A percentile compares a stretch with the other conserved stretches of the same genome.
phyloP scores from a whole-genome alignment of 345 rosid genomes.

The Brassica cretica region DNA sequence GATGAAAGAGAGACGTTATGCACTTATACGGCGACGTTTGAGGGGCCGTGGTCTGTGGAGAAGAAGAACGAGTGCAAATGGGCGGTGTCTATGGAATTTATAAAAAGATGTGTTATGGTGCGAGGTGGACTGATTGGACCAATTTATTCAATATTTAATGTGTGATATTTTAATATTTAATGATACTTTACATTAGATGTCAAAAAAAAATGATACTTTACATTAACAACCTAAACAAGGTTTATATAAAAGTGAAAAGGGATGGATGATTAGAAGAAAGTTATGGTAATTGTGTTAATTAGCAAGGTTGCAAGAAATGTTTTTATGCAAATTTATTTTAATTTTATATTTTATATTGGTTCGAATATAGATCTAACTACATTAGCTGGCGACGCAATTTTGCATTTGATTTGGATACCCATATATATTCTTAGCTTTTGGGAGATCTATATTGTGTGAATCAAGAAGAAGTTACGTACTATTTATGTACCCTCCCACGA shows the following conservation, averaged over 20 bases:
- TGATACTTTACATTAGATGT: conserved; percentile 35
- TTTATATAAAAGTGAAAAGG: neutral
- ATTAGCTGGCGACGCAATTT: neutral
- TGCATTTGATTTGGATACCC: neutral
- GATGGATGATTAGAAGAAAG: neutral
- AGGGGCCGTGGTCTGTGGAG: neutral
- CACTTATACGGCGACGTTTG: conserved; percentile 27
- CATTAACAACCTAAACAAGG: conserved; percentile 18
- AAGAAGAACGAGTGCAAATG: conserved; percentile 18
- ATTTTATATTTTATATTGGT: neutral
- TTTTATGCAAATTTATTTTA: too few relatives aligned
- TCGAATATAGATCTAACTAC: neutral
- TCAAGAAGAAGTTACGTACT: neutral
- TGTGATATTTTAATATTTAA: conserved; percentile 32
- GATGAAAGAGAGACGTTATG: conserved; percentile 19
- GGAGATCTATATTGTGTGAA: neutral
- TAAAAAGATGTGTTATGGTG: conserved; percentile 37
- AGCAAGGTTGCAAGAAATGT: too few relatives aligned
- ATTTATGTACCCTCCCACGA: neutral
- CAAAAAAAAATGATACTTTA: conserved; percentile 34
- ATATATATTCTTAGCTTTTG: neutral
- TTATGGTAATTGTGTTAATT: neutral
- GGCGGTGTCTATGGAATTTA: conserved; percentile 29
- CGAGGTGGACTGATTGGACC: conserved; percentile 38
- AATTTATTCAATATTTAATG: conserved; percentile 25